Percentiles rank a stretch among this genome's conserved stretches.
Evolutionary conservation across 1,284 basidiomycete species (phyloP).

Genomic region (Boletus smithii): DNA sequence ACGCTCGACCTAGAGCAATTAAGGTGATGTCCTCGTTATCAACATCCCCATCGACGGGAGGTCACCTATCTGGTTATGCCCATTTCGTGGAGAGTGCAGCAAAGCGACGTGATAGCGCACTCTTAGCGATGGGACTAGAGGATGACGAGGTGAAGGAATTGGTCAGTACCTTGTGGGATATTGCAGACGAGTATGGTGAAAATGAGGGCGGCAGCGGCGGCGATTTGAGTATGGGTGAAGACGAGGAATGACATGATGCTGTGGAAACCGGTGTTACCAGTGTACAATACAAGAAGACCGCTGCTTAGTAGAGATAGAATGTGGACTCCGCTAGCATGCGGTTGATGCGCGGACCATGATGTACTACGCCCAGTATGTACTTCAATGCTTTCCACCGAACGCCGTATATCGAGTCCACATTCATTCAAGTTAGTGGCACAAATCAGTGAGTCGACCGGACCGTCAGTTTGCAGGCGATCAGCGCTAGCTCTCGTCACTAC

Average conservation of each 20-base stretch:
- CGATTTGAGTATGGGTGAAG: constrained; percentile 22
- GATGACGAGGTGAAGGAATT: constrained; percentile 51
- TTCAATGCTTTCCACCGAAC: too few relatives aligned
- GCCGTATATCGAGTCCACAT: too few relatives aligned
- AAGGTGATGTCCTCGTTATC: constrained; percentile 27
- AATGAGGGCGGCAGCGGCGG: constrained; percentile 21
- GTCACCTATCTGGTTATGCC: constrained; percentile 43
- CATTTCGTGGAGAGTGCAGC: constrained; percentile 38
- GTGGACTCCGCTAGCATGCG: not conserved
- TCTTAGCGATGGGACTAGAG: constrained; percentile 37
- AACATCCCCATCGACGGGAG: constrained; percentile 32
- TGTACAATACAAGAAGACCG: too few relatives aligned
- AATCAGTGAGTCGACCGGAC: not conserved
- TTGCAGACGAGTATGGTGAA: constrained; percentile 45
- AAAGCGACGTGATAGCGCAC: constrained; percentile 27
- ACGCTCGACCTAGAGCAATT: constrained; percentile 19
- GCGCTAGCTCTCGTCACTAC: too few relatives aligned
- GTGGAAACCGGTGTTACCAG: not conserved
- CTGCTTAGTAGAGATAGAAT: not conserved
- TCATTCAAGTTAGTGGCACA: too few relatives aligned
- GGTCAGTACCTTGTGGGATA: constrained; percentile 49
- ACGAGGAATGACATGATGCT: constrained; percentile 22
- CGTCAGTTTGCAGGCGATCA: not conserved
- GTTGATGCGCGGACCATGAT: too few relatives aligned
- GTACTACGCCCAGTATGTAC: too few relatives aligned